Base-by-base conservation (phyloP, 805 yeast species). In the Komagataella ulmi region DNA sequence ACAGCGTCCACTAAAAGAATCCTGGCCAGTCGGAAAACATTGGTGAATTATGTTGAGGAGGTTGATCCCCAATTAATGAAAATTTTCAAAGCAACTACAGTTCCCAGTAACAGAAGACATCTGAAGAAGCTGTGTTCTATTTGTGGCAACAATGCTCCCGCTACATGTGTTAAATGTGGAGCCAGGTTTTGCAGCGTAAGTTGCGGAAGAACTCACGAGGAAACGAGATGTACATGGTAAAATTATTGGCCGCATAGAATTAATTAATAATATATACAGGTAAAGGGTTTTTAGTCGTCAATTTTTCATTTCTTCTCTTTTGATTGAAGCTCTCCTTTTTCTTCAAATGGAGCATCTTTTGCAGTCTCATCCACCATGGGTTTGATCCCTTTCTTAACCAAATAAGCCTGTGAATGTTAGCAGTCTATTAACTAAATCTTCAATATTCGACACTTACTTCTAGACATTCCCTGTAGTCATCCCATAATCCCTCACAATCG, bases 401-500 rank as follows among this genome's bases (percentile, higher is more conserved):
- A 70, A 44, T 80, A 79, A 1, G 70, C 24, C 59, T 54, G 45
- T 49, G 23, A n/a, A n/a, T 19, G 24, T 50, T 21, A 46, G 50
- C 18, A 45, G 14, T 44, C 5, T 7, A 50, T 30, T 49, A 45
- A 40, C 30, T 7, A 18, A 10, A n/a, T 12, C 5, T 21, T 47
- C 44, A 21, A 19, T 21, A n/a, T n/a, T 14, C 18, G 17, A 21
- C n/a, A 66, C 74, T 53, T 56, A 77, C 78, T 58, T 88, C 83
- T 24, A 93, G 82, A 68, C 99, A 93, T n/a, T 81, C 81, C 59
- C 86, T 87, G 66, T 93, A 93, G 51, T 80, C 83, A 53, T 79
- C 77, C 97, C 97, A 93, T 36, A 87, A 76, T 30, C 83, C 91
- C 51, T 87, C 84, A 67, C 99, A 93, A 67, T 91, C 97, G 64